Evolutionary conservation across 768 basidiomycete genomes (phyloP), one percentile per base, ranked within the genome.

Genomic region (Collybia mongolica): DNA sequence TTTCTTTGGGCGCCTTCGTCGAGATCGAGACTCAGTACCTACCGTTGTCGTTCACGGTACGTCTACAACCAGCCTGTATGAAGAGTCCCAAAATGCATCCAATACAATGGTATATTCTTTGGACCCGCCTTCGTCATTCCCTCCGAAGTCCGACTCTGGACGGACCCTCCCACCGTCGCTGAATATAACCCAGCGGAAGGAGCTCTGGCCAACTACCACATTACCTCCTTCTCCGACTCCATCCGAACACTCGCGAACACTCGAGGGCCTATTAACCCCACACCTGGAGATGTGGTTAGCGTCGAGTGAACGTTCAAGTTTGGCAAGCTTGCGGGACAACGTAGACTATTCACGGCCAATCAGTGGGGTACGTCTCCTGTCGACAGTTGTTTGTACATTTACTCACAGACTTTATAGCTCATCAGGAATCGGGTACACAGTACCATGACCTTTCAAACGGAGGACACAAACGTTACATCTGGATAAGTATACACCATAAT

Each of bases 331-430:
- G 42, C 61, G 71, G 39, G 72, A 73, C 54, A 53, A 73, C 51
- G 67, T 71, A 39, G 72, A 73, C 48, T 73, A 73, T 53, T 67
- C 70, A 24, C 60, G 72, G 41, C 69, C 70, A 15, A 70, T 72
- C 26, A 63, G 59, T 38, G 67, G 65, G 46, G 66, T 70, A 48
- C 18, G 67, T 56, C 14, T 2, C 0, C 3, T 20, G 15, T 23
- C 7, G 7, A 1, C 32, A 17, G 29, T 1, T 20, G 1, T 17
- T 24, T 38, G 8, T 6, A 22, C 22, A 22, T 47, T 20, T 36
- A 6, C 17, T 29, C 39, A 44, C 38, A 37, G 12, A 39, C 14
- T 15, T 4, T n/a, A 32, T 41, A 67, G 66, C 52, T 64, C 19
- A 54, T 61, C 36, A 55, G 64, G 42, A 66, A 70, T 54, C 56